phyloP scores from a whole-genome alignment of 2,329 filamentous ascomycete genomes.

The Drechslerella coelobrocha region DNA sequence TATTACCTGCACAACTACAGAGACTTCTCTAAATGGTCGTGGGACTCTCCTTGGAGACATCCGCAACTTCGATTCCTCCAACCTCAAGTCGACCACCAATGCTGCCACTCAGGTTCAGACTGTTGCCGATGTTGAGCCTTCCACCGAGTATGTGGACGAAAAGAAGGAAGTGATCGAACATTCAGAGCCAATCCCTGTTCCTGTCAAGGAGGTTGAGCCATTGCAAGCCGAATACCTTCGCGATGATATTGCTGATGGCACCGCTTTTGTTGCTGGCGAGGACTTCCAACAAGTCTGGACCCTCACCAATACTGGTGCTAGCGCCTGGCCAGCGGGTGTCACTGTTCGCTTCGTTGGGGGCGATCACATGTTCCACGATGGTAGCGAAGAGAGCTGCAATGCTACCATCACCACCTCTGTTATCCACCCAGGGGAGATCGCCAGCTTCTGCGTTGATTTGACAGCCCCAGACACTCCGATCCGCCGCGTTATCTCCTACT shows the following conservation, averaged over 20 bases:
- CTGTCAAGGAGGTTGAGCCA: constrained; percentile 55
- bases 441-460: constrained; percentile 81
- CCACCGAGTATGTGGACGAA: constrained; percentile 58
- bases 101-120: constrained; percentile 72
- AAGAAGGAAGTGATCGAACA: constrained; percentile 56
- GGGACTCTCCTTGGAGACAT: constrained; percentile 40
- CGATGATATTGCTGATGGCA: constrained; percentile 81
- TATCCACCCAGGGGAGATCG: constrained; percentile 75
- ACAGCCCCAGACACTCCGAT: constrained; percentile 70
- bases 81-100: constrained; percentile 59
- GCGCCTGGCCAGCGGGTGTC: constrained; percentile 85
- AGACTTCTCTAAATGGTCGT: constrained; percentile 70
- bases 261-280: constrained; percentile 71
- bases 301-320: constrained; percentile 80
- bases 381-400: constrained; percentile 67
- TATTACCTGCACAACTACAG: constrained; percentile 83
- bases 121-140: constrained; percentile 74
- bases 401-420: constrained; percentile 76
- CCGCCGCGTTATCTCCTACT: constrained; percentile 88
- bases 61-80: constrained; percentile 32
- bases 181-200: constrained; percentile 53
- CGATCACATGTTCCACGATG: constrained; percentile 93
- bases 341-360: constrained; percentile 90
- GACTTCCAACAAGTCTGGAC: constrained; percentile 92
- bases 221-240: constrained; percentile 74